Base-by-base conservation (phyloP, 2,329 filamentous ascomycete species). In the Chaetothyriales sp. region DNA sequence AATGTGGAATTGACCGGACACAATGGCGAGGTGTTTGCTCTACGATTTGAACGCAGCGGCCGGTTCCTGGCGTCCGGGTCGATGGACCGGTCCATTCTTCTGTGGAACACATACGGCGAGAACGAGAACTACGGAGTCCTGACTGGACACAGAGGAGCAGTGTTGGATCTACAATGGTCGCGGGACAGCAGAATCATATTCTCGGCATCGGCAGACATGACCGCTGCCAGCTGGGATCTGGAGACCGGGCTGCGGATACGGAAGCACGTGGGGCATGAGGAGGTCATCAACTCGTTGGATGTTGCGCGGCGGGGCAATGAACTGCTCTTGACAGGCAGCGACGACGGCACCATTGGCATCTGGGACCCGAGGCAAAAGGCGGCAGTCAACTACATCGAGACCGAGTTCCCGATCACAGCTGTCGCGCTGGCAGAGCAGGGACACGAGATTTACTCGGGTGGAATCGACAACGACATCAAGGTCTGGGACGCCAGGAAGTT, bases 401-500 rank as follows among this genome's bases (percentile, higher is more conserved):
- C 89, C 0, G 84, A 92, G 54, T 94, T 93, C 54, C 92, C 92
- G 1, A 80, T 98, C 51, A 96, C 92, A 1, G 85, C 90, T 0
- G 80, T 96, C 5, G 86, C 88, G 15, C 73, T 96, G n/a, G 83
- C 89, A 0, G 88, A 95, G 65, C 88, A 90, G 1, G 92, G 92
- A 18, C 95, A 95, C 65, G 92, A 96, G 69, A 79, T 98, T 22
- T 98, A 92, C 66, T 84, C 86, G 5, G 90, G 90, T 46, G 86
- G 89, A 19, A 95, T 98, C 59, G 92, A 96, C 70, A 95, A 96
- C 64, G 88, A 93, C 60, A 94, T 98, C 65, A 87, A 89, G 61
- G 89, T 94, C 18, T 98, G 92, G 90, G 92, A 98, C 67, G 70
- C 96, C 63, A 81, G 92, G 58, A 96, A 95, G 72, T 88, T 93